Conservation (phyloP, 2,329 filamentous ascomycete genomes). For the Venturia carpophila region DNA sequence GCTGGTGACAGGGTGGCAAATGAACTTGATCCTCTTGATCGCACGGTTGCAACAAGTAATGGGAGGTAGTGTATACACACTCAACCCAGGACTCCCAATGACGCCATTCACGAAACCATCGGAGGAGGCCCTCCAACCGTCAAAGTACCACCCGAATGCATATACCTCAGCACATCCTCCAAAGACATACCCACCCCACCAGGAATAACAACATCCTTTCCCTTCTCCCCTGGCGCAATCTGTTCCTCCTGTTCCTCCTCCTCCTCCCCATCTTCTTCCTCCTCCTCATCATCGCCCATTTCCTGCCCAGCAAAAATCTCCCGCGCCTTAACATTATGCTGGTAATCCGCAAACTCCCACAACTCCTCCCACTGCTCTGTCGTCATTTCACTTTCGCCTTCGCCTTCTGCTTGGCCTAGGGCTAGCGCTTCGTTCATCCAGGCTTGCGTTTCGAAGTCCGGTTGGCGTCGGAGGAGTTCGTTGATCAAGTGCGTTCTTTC, state of each 20-base stretch:
- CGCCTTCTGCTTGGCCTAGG: background rate
- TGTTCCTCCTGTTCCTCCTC: conserved; percentile 2
- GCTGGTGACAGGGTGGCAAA: too few relatives aligned
- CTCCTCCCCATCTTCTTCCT: conserved; percentile 12
- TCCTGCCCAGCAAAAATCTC: conserved; percentile 4
- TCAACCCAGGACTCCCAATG: background rate
- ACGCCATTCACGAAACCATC: background rate
- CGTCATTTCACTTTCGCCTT: background rate
- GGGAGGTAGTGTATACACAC: too few relatives aligned
- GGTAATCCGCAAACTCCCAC: conserved; percentile 15
- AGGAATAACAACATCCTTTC: background rate
- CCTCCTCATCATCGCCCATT: conserved; percentile 11
- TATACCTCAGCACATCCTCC: conserved; percentile 14
- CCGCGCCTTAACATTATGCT: conserved; percentile 7
- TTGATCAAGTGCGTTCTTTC: background rate
- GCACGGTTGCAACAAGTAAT: background rate
- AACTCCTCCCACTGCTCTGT: conserved; percentile 6
- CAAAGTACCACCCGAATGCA: conserved; percentile 3
- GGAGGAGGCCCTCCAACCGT: background rate
- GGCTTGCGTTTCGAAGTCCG: background rate
- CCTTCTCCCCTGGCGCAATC: conserved; percentile 3
- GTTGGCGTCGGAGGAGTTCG: conserved; percentile 13
- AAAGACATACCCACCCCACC: conserved; percentile 8
- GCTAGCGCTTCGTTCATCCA: conserved; percentile 1
- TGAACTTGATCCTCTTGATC: background rate